Evolutionary conservation across 257 asterid species (phyloP), one percentile per base, ranked within the genome.

Genomic region (Solanum boliviense): DNA sequence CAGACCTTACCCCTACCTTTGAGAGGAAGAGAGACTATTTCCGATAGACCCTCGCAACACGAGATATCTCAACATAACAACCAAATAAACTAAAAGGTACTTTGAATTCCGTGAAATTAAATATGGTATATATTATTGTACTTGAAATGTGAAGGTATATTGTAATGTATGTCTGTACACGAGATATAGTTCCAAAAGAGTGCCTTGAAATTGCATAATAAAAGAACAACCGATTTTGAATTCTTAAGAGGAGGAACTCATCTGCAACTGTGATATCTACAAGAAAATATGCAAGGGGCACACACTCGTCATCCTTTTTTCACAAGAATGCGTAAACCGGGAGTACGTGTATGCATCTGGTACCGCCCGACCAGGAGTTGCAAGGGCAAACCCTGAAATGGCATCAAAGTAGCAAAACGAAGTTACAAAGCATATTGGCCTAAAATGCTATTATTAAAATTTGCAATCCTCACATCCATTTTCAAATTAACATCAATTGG

Each of bases 211-310:
- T 68, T 86, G 87, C 68, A 90, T 65, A 68, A 78, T 76, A 73
- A 85, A 3, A 87, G 90, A 87, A 89, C 90, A 92, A 90, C 93
- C 92, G 90, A 85, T 82, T 90, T 90, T 90, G 92, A 94, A 93
- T 92, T 93, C 95, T 90, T 94, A 92, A 93, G 98, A 91, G 98
- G 90, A 94, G 95, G 93, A 91, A 95, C 98, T 95, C 98, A 95
- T 93, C 98, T 95, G 98, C 98, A 90, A 91, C 94, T 72, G 91
- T n/a, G 90, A 91, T 91, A 92, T 94, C 95, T 94, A 94, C 95
- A 93, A 90, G 91, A 89, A 91, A 74, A 91, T 87, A 93, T 92
- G 90, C 92, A 86, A 89, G 88, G 86, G 84, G 67, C 87, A 83
- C 70, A 85, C 76, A 89, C 65, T 84, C 89, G 32, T 87, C 88